These are phyloP conservation scores for Nigrograna mackinnonii DNA, from an alignment of 2,329 filamentous ascomycete species.

Conservation along the genomic window DNA sequence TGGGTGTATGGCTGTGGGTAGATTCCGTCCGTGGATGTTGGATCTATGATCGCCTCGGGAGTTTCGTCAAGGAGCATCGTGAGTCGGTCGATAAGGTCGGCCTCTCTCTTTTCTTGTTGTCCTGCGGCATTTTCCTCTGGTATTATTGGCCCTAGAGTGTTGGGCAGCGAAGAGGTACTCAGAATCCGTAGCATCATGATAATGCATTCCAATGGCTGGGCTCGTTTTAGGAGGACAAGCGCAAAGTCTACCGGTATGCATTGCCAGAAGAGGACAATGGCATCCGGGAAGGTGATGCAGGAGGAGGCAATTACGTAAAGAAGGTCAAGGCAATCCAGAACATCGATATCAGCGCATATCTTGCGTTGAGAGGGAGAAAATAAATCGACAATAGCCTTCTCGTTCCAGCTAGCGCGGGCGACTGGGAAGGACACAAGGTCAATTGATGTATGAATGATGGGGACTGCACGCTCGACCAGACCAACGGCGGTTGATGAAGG, in stretches of 20 bases:
- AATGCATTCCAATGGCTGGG: slow-evolving; percentile 67
- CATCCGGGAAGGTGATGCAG: slow-evolving; percentile 52
- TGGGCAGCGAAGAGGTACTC: slow-evolving; percentile 65
- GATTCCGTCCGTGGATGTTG: background rate
- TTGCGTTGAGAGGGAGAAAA: slow-evolving; percentile 43
- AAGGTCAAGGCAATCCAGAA: slow-evolving; percentile 65
- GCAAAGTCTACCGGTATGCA: slow-evolving; percentile 68
- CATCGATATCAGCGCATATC: slow-evolving; percentile 64
- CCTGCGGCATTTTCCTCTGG: slow-evolving; percentile 47
- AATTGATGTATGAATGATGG: slow-evolving; percentile 48
- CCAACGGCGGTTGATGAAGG: slow-evolving; percentile 61
- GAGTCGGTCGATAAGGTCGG: slow-evolving; percentile 35
- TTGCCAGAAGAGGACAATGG: slow-evolving; percentile 65
- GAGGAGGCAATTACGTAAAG: slow-evolving; percentile 67
- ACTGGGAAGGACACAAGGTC: slow-evolving; percentile 60
- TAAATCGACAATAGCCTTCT: slow-evolving; percentile 25
- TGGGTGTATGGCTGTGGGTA: slow-evolving; percentile 16
- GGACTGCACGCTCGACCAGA: slow-evolving; percentile 60
- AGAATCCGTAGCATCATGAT: slow-evolving; percentile 67
- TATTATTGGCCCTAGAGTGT: slow-evolving; percentile 68
- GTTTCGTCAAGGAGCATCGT: slow-evolving; percentile 6
- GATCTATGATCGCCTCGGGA: background rate
- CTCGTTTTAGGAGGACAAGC: slow-evolving; percentile 67
- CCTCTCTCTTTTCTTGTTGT: slow-evolving; percentile 42
- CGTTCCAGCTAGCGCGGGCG: slow-evolving; percentile 35